Evolutionary conservation across 176 grass and related monocot species (phyloP).

Genomic region (Ananas comosus): DNA sequence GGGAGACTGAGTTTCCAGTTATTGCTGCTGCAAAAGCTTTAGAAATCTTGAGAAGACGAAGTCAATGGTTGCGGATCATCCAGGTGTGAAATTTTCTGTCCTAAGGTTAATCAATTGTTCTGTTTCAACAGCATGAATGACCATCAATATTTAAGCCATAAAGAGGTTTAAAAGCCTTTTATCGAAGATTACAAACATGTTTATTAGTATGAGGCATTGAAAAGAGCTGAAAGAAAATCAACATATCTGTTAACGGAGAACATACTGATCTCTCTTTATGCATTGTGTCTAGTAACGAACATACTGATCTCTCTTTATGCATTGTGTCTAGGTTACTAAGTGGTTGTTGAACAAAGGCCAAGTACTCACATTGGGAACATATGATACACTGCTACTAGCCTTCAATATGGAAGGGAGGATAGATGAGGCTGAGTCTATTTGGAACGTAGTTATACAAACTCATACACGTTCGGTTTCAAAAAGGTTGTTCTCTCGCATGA

Average conservation of each 20-base stretch:
- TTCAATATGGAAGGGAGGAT: slow-evolving; percentile 76
- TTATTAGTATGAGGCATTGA: neutral
- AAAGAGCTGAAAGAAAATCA: neutral
- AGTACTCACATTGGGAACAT: slow-evolving; percentile 68
- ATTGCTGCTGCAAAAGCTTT: slow-evolving; percentile 73
- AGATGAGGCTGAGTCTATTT: slow-evolving; percentile 59
- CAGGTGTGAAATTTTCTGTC: slow-evolving; percentile 28
- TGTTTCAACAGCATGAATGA: neutral
- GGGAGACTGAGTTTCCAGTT: slow-evolving; percentile 72
- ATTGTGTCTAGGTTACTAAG: slow-evolving; percentile 54
- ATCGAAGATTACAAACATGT: neutral
- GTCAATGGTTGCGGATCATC: slow-evolving; percentile 67
- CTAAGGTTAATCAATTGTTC: neutral
- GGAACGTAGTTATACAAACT: slow-evolving; percentile 45
- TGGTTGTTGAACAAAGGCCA: slow-evolving; percentile 95
- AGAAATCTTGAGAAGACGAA: slow-evolving; percentile 52
- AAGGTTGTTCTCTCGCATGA: slow-evolving; percentile 77
- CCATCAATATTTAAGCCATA: neutral
- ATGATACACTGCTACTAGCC: slow-evolving; percentile 60
- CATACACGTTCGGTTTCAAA: slow-evolving; percentile 68
- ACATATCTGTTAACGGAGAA: neutral
- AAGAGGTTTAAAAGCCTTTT: neutral
- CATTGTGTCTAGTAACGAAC: slow-evolving; percentile 30
- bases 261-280: neutral
- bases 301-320: neutral